phyloP scores from a whole-genome alignment of 306 rosid genomes.

The Vicia villosa region DNA sequence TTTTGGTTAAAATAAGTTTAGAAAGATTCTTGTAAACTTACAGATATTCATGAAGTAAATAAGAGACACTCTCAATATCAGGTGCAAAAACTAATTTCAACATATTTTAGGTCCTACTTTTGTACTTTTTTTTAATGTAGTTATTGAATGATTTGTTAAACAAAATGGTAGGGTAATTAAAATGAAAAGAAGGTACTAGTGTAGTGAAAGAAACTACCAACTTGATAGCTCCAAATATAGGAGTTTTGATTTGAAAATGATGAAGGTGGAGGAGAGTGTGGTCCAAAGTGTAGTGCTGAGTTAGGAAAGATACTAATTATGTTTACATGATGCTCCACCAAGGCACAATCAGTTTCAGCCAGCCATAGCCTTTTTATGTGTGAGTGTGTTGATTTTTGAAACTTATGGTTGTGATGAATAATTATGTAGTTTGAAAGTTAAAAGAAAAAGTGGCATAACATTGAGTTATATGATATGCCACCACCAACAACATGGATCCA shows the following conservation, averaged over 20 bases:
- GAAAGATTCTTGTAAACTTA: not conserved
- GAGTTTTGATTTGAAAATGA: not conserved
- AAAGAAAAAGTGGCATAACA: too few relatives aligned
- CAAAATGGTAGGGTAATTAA: conserved; percentile 2
- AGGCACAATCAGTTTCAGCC: too few relatives aligned
- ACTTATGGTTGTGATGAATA: too few relatives aligned
- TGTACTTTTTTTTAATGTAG: conserved; percentile 18
- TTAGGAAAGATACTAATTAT: too few relatives aligned
- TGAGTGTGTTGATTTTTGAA: too few relatives aligned
- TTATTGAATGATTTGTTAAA: conserved; percentile 7
- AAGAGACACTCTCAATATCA: not conserved
- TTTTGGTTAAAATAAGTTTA: not conserved
- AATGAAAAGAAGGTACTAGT: conserved; percentile 21
- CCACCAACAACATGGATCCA: too few relatives aligned
- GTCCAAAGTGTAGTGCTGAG: conserved; percentile 37
- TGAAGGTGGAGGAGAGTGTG: conserved; percentile 6
- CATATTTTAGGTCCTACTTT: not conserved
- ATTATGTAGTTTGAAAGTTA: too few relatives aligned
- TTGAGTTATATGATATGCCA: too few relatives aligned
- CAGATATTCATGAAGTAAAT: not conserved
- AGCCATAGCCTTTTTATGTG: too few relatives aligned
- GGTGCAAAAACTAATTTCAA: not conserved
- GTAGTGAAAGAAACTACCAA: conserved; percentile 1
- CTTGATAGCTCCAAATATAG: conserved; percentile 12
- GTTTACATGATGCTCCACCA: too few relatives aligned